Evolutionary conservation across 2,329 filamentous ascomycete species (phyloP).

Genomic region (Sphaerulina musiva): DNA sequence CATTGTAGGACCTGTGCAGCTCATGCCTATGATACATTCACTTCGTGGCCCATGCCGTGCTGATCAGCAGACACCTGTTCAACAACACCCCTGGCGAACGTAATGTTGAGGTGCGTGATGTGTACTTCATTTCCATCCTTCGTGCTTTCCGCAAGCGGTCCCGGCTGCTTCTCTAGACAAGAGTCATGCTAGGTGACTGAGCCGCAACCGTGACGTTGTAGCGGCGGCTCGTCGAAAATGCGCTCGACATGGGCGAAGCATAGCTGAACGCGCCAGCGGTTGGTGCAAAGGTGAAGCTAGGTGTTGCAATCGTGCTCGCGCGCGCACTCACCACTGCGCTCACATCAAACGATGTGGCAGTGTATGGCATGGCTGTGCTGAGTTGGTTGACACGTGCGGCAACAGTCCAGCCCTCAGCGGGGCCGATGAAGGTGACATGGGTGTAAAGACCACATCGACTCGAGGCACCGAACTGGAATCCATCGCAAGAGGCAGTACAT

Average conservation of each 20-base stretch:
- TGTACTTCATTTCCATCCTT: not conserved
- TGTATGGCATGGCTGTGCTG: slow-evolving; percentile 1
- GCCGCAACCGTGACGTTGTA: not conserved
- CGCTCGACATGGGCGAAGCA: not conserved
- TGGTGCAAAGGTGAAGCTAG: not conserved
- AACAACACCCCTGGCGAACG: not conserved
- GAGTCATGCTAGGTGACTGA: slow-evolving; percentile 2
- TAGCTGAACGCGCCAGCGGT: slow-evolving; percentile 1
- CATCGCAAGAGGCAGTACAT: slow-evolving; percentile 22
- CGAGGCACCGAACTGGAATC: slow-evolving; percentile 18
- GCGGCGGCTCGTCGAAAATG: not conserved
- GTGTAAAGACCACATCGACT: slow-evolving; percentile 22
- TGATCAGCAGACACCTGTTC: slow-evolving; percentile 3
- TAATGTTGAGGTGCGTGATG: not conserved
- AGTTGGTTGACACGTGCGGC: slow-evolving; percentile 16
- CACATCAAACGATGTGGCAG: slow-evolving; percentile 1
- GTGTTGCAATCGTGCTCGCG: not conserved
- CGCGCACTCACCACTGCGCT: not conserved
- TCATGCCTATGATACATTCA: not conserved
- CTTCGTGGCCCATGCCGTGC: slow-evolving; percentile 2
- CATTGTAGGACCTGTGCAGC: slow-evolving; percentile 7
- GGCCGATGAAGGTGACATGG: slow-evolving; percentile 16
- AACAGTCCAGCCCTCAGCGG: slow-evolving; percentile 20
- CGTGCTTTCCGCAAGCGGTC: not conserved
- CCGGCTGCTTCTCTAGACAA: not conserved